Percentiles rank a stretch among this genome's conserved stretches.
phyloP scores from a whole-genome alignment of 1,284 basidiomycete species.

The Microbotryum lychnidis-dioicae region DNA sequence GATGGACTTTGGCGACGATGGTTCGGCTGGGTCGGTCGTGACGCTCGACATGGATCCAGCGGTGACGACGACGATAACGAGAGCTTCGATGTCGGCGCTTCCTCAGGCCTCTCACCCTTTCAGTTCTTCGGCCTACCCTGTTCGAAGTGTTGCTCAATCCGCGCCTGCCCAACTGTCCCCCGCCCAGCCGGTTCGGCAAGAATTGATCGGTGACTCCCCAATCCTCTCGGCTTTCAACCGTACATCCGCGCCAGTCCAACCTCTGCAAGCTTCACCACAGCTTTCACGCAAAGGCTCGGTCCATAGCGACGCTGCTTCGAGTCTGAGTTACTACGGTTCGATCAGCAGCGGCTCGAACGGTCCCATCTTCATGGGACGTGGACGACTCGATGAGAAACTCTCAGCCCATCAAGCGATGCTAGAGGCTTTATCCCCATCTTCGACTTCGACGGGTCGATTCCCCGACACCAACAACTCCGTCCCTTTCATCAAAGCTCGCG shows the following conservation, averaged over 20 bases:
- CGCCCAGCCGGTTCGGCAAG: too few relatives aligned
- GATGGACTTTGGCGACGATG: conserved; percentile 26
- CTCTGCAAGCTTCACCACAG: conserved; percentile 12
- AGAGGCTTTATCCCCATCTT: conserved; percentile 4
- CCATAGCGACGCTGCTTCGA: conserved; percentile 14
- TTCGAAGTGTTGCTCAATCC: neutral
- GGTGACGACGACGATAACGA: neutral
- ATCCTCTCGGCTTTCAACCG: conserved; percentile 13
- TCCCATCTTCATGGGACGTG: conserved; percentile 8
- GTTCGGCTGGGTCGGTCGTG: conserved; percentile 12
- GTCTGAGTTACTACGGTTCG: conserved; percentile 19
- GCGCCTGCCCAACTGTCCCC: neutral
- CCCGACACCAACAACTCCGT: neutral
- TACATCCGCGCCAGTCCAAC: neutral
- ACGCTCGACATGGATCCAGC: conserved; percentile 1
- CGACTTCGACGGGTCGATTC: conserved; percentile 7
- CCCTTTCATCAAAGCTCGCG: neutral
- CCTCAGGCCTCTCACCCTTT: too few relatives aligned
- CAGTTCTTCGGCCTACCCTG: neutral
- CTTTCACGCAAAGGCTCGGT: conserved; percentile 24
- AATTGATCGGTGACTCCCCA: conserved; percentile 4
- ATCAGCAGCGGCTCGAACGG: conserved; percentile 7
- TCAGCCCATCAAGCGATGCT: conserved; percentile 22
- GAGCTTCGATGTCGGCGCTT: too few relatives aligned
- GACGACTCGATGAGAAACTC: conserved; percentile 21